Evolutionary conservation across 2,329 filamentous ascomycete genomes (phyloP), one percentile per base, ranked within the genome.

Genomic region (Malbranchea cinnamomea): DNA sequence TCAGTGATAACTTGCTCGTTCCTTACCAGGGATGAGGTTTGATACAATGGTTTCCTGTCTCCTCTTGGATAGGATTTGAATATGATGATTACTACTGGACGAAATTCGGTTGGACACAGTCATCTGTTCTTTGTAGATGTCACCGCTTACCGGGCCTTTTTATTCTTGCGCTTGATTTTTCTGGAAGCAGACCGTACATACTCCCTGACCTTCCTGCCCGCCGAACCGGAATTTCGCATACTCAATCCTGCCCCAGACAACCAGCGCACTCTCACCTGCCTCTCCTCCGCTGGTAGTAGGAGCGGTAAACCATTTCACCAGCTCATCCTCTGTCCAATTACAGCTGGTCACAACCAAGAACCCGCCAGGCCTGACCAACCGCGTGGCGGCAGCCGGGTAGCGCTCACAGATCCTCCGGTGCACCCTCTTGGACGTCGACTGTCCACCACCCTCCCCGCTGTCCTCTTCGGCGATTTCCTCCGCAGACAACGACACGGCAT

Each of bases 311-410:
- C 87, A 95, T 10, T 57, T 58, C 36, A 67, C 62, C 45, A 98
- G 57, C 61, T 98, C 89, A 23, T 74, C 69, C 59, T 89, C 84
- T 1, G 87, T 95, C 89, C 89, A 98, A 57, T 98, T 98, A 53
- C 89, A 98, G 54, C 84, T 94, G 32, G 89, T 95, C 31, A 98
- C 71, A 36, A 94, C 56, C 43, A 95, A 69, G 14, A 82, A 62
- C 0, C 82, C 82, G 2, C 75, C 77, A 1, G 56, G 59, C 43
- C 71, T 73, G 30, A 95, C 67, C 39, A 95, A 63, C 16, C 55
- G 57, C 37, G 75, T 60, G 18, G 87, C 74, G 30, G 72, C 70
- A 26, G 67, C 64, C 27, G 71, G 68, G 57, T 98, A 98, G 3
- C 67, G 65, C 51, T 91, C 81, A 49, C 74, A 79, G 8, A 79